Evolutionary conservation across 2,329 filamentous ascomycete species (phyloP), one percentile per base, ranked within the genome.

Genomic region (Penicillium griseofulvum): DNA sequence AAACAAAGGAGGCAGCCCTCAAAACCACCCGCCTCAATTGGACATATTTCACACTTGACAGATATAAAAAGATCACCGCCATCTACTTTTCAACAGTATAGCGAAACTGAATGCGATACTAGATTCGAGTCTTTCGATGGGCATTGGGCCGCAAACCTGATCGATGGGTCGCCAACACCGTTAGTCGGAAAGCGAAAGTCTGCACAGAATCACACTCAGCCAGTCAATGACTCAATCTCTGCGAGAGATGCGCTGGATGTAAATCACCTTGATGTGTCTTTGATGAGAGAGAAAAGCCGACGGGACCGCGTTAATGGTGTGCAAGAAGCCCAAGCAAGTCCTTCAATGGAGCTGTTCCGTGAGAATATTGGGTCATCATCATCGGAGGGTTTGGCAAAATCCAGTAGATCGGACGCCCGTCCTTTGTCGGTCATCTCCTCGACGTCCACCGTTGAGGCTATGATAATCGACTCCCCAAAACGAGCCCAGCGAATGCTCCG

Each of bases 61-160:
- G 51, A 51, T 33, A 26, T 46, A 19, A 62, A 59, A 60, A 39
- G 44, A 5, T 54, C 52, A 4, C 53, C 51, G n/a, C 50, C 36
- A 16, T 55, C 58, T 19, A 24, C 43, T 29, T 61, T 59, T 9
- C 49, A 54, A 29, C 57, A 62, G 17, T 44, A 52, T 29, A 55
- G 55, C 42, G 60, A 63, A 22, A 59, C 58, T 5, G 60, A 59
- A 39, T 57, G 73, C 59, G 72, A 76, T 56, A 80, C 82, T 46
- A 55, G 61, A 16, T 83, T 83, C 62, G 72, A 76, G 56, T 76
- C 76, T 52, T 85, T 84, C 68, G 84, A 87, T 65, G 83, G 83
- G 39, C 80, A 83, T 67, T 87, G 83, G 83, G 75, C 54, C 19
- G 50, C 58, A 31, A 58, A 47, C 28, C 46, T 48, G 34, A 38